These are phyloP conservation scores for Elsinoe australis DNA, from an alignment of 2,329 filamentous ascomycete genomes.

Conservation along the genomic window DNA sequence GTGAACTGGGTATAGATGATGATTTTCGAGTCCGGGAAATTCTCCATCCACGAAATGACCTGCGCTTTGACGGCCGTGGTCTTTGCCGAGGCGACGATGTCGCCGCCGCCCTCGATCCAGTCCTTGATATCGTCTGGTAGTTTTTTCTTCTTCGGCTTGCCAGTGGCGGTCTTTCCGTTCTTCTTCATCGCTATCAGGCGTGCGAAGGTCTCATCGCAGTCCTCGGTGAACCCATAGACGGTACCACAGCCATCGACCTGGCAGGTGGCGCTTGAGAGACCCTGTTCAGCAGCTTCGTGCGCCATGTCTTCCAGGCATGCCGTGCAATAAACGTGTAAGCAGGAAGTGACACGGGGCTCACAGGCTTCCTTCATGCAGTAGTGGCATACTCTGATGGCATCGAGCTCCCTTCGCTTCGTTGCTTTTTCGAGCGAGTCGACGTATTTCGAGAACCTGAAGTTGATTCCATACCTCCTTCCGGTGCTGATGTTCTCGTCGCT, in stretches of 20 bases:
- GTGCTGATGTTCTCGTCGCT: no score
- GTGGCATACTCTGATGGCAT: neutral
- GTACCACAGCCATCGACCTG: neutral
- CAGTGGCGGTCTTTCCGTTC: constrained; percentile 21
- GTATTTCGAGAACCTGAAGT: constrained; percentile 36
- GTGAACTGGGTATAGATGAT: constrained; percentile 55
- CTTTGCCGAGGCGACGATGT: constrained; percentile 40
- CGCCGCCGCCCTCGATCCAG: constrained; percentile 34
- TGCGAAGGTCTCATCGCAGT: neutral
- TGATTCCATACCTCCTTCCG: constrained; percentile 20
- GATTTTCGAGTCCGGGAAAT: constrained; percentile 46
- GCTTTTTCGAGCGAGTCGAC: constrained; percentile 32
- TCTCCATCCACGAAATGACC: constrained; percentile 38
- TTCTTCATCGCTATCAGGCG: neutral
- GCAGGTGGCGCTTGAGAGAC: neutral
- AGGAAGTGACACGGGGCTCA: constrained; percentile 42
- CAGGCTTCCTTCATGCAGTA: constrained; percentile 36
- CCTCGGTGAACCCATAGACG: constrained; percentile 23
- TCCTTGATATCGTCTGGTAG: constrained; percentile 20
- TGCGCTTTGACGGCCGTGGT: constrained; percentile 41
- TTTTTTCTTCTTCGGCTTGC: constrained; percentile 22
- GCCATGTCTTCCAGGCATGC: constrained; percentile 38
- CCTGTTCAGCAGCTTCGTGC: constrained; percentile 24
- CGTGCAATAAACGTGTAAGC: constrained; percentile 50
- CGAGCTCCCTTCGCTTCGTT: constrained; percentile 15